Conservation (phyloP, 495 filamentous ascomycete species). For the Penicillium robsamsonii region DNA sequence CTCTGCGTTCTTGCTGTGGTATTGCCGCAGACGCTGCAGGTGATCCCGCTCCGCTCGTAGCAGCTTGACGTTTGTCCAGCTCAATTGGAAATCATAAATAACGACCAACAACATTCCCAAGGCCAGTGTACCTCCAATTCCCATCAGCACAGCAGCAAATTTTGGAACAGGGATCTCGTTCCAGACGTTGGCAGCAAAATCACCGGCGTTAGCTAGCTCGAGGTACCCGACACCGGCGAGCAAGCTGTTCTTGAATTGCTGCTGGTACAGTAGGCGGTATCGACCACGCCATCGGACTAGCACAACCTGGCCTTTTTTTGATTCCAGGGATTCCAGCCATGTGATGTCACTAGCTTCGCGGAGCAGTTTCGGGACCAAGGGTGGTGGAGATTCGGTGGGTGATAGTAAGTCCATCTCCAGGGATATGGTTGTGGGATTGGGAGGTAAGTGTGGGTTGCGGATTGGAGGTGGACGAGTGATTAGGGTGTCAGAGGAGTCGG, state of each 20-base stretch:
- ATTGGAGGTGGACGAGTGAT: slow-evolving; percentile 8
- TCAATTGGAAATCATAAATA: slow-evolving; percentile 39
- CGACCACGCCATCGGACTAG: slow-evolving; percentile 21
- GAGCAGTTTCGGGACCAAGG: slow-evolving; percentile 20
- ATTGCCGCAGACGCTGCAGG: slow-evolving; percentile 22
- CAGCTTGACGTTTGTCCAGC: slow-evolving; percentile 43
- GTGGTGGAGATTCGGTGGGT: slow-evolving; percentile 5
- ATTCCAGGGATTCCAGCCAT: slow-evolving; percentile 19
- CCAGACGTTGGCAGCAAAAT: slow-evolving; percentile 56
- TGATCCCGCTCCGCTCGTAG: slow-evolving; percentile 38
- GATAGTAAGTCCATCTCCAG: slow-evolving; percentile 5
- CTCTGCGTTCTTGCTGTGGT: slow-evolving; percentile 20
- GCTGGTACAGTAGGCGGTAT: slow-evolving; percentile 26
- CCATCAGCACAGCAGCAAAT: slow-evolving; percentile 49
- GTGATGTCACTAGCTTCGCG: slow-evolving; percentile 27
- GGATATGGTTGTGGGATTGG: neutral
- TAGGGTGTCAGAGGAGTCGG: slow-evolving; percentile 22
- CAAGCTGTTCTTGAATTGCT: slow-evolving; percentile 47
- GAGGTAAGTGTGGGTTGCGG: neutral
- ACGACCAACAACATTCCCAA: slow-evolving; percentile 46
- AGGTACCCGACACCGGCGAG: slow-evolving; percentile 48
- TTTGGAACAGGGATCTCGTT: slow-evolving; percentile 47
- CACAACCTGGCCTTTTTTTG: slow-evolving; percentile 18
- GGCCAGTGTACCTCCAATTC: slow-evolving; percentile 46
- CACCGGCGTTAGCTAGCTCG: slow-evolving; percentile 52